These are phyloP conservation scores for Teunomyces panamensis DNA, from an alignment of 805 yeast genomes.

Conservation along the genomic window DNA sequence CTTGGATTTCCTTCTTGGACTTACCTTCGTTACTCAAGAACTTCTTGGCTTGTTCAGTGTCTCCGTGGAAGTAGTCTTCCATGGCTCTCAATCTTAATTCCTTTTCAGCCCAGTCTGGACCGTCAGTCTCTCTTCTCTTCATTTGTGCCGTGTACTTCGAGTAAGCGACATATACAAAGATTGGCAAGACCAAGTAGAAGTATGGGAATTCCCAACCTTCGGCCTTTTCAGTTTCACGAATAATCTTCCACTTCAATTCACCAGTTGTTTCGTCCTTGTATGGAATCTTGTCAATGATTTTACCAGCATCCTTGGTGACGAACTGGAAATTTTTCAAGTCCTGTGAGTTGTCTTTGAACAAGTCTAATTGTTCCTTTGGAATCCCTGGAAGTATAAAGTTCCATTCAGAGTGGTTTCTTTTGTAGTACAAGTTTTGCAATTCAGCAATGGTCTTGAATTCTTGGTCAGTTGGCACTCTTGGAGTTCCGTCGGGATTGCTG, in stretches of 20 bases:
- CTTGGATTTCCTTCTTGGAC: slow-evolving; percentile 54
- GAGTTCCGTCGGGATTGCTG: slow-evolving; percentile 73
- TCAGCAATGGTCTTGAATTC: slow-evolving; percentile 74
- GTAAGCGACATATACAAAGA: slow-evolving; percentile 54
- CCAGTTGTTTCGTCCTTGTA: slow-evolving; percentile 78
- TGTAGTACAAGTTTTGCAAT: slow-evolving; percentile 57
- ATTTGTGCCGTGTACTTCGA: slow-evolving; percentile 44
- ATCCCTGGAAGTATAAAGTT: slow-evolving; percentile 46
- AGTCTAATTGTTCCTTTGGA: slow-evolving; percentile 50
- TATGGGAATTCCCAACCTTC: slow-evolving; percentile 85
- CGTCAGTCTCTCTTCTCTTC: slow-evolving; percentile 38
- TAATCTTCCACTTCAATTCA: slow-evolving; percentile 72
- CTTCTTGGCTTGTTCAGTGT: slow-evolving; percentile 48
- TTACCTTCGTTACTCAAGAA: slow-evolving; percentile 53
- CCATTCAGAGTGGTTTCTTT: slow-evolving; percentile 54
- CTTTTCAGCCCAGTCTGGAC: slow-evolving; percentile 77
- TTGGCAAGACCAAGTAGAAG: slow-evolving; percentile 72
- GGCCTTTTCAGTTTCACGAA: slow-evolving; percentile 65
- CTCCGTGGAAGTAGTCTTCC: slow-evolving; percentile 59
- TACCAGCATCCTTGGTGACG: slow-evolving; percentile 48
- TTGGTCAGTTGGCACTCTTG: slow-evolving; percentile 63
- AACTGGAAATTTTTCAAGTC: slow-evolving; percentile 57
- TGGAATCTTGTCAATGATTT: slow-evolving; percentile 80
- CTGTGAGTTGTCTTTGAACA: slow-evolving; percentile 58
- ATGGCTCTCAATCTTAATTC: slow-evolving; percentile 74